A percentile compares a stretch with the other conserved stretches of the same genome.
Conservation (phyloP, 2,329 filamentous ascomycete species). For the Canariomyces notabilis region DNA sequence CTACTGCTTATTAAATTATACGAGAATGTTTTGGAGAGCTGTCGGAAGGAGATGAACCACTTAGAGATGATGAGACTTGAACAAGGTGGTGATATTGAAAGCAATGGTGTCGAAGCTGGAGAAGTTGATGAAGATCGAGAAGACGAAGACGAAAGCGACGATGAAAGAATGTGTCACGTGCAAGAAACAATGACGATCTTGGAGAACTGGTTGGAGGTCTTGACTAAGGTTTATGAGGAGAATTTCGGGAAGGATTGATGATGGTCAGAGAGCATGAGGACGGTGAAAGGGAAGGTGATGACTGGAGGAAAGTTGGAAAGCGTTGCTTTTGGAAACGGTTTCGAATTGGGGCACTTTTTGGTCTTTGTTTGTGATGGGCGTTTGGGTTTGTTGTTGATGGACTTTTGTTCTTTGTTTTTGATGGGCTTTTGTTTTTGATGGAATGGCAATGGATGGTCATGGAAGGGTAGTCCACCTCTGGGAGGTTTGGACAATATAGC, state of each 20-base stretch:
- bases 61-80: no score
- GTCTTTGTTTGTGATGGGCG: no score
- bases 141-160: background rate
- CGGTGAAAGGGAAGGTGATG: background rate
- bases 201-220: constrained; percentile 18
- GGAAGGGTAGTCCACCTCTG: no score
- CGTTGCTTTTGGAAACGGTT: no score
- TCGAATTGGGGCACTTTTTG: no score
- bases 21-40: constrained; percentile 13
- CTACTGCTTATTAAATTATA: constrained; percentile 22
- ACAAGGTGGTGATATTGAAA: background rate
- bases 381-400: no score
- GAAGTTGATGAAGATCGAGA: background rate
- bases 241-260: constrained; percentile 11
- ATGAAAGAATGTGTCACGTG: background rate
- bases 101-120: background rate
- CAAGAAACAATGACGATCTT: constrained; percentile 15
- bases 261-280: constrained; percentile 12
- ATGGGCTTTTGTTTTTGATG: no score
- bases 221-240: constrained; percentile 16
- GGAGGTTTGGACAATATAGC: no score
- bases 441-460: no score
- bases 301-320: no score
- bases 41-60: constrained; percentile 3
- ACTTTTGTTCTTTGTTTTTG: no score